Evolutionary conservation across 2,329 filamentous ascomycete species (phyloP).

Genomic region (Penicillium rolfsii): DNA sequence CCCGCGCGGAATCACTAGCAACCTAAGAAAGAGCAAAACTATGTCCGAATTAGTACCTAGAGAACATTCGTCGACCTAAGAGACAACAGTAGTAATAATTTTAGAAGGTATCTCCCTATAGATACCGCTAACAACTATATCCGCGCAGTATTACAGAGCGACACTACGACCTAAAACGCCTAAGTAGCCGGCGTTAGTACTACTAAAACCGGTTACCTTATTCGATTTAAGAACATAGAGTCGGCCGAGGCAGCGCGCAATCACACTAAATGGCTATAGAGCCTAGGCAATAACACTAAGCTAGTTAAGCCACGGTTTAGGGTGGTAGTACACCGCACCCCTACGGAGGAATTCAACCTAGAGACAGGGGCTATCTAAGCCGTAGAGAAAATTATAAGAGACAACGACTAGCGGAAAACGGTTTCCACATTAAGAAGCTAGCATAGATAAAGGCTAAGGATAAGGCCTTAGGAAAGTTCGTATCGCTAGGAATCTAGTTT

Average conservation of each 20-base stretch:
- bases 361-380: background rate
- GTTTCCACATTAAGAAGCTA: slow-evolving; percentile 31
- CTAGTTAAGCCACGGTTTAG: slow-evolving; percentile 7
- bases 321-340: background rate
- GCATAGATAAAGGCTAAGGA: slow-evolving; percentile 34
- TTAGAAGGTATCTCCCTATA: background rate
- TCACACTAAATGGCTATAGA: background rate
- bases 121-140: background rate
- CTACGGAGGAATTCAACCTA: background rate
- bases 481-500: slow-evolving; percentile 32
- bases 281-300: background rate
- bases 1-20: background rate
- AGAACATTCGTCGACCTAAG: background rate
- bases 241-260: background rate
- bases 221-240: background rate
- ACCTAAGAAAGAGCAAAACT: slow-evolving; percentile 11
- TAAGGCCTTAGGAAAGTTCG: slow-evolving; percentile 25
- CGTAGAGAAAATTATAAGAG: slow-evolving; percentile 22
- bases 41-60: slow-evolving; percentile 7
- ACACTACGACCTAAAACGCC: background rate
- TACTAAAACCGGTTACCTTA: background rate
- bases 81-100: background rate
- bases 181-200: background rate
- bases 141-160: background rate
- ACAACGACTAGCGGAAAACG: slow-evolving; percentile 19